A percentile compares a stretch with the other conserved stretches of the same genome.
Conservation (phyloP, 441 rosid species). For the Lepidium campestre region DNA sequence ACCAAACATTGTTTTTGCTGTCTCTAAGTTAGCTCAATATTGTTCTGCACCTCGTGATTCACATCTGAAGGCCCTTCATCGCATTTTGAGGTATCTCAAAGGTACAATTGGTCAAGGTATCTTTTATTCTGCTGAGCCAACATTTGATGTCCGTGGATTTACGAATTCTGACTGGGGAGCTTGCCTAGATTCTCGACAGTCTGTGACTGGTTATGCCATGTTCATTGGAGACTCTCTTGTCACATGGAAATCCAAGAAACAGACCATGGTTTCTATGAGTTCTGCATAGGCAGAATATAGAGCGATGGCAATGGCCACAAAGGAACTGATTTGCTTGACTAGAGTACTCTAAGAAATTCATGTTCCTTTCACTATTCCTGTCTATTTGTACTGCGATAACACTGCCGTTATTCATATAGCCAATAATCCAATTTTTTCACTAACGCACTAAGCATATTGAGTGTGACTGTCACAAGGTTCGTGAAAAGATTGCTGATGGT, state of each 20-base stretch:
- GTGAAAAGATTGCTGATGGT: not conserved
- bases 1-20: not conserved
- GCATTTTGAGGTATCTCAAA: not conserved
- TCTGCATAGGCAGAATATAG: not conserved
- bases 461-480: not conserved
- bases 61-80: not conserved
- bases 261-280: not conserved
- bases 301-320: not conserved
- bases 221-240: not conserved
- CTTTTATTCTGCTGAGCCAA: not conserved
- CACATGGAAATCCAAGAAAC: not conserved
- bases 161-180: not conserved
- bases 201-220: not conserved
- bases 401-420: not conserved
- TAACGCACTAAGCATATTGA: not conserved
- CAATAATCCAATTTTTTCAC: not conserved
- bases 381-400: not conserved
- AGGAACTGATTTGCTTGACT: not conserved
- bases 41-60: not conserved
- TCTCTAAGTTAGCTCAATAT: not conserved
- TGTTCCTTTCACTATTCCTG: not conserved
- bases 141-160: not conserved
- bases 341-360: not conserved
- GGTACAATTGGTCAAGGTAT: not conserved
- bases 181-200: not conserved